Conservation (phyloP, 768 basidiomycete genomes). For the Rhodocollybia butyracea region DNA sequence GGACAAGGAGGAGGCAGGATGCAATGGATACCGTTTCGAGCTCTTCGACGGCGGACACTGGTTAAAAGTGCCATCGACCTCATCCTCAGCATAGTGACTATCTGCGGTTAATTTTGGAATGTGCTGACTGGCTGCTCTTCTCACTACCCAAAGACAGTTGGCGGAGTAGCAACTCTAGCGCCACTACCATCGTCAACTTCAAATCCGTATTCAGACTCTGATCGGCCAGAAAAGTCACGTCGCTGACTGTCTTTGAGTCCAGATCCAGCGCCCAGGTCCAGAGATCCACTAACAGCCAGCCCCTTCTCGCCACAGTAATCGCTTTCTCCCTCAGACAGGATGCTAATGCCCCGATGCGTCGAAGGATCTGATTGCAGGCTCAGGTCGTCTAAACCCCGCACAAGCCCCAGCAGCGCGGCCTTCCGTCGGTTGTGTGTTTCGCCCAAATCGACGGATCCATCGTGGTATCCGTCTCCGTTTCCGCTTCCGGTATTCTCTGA, state of each 20-base stretch:
- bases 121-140: no score
- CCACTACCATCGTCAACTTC: slow-evolving; percentile 6
- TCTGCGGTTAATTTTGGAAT: background rate
- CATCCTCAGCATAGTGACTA: background rate
- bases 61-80: background rate
- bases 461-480: background rate
- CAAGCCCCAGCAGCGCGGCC: slow-evolving; percentile 33
- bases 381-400: slow-evolving; percentile 24
- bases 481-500: slow-evolving; percentile 1
- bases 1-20: background rate
- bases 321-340: slow-evolving; percentile 20
- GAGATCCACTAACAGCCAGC: slow-evolving; percentile 31
- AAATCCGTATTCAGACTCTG: slow-evolving; percentile 28
- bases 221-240: background rate
- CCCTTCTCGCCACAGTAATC: slow-evolving; percentile 33
- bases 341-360: background rate
- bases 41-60: background rate
- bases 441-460: slow-evolving; percentile 13
- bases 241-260: slow-evolving; percentile 15
- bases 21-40: background rate
- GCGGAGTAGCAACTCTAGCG: background rate
- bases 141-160: no score
- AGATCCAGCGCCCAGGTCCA: slow-evolving; percentile 14
- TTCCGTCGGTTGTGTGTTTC: slow-evolving; percentile 25
- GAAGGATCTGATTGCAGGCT: background rate